Percentiles rank a stretch among this genome's conserved stretches.
Evolutionary conservation across 2,329 filamentous ascomycete species (phyloP).

Genomic region (Fusarium sp.): DNA sequence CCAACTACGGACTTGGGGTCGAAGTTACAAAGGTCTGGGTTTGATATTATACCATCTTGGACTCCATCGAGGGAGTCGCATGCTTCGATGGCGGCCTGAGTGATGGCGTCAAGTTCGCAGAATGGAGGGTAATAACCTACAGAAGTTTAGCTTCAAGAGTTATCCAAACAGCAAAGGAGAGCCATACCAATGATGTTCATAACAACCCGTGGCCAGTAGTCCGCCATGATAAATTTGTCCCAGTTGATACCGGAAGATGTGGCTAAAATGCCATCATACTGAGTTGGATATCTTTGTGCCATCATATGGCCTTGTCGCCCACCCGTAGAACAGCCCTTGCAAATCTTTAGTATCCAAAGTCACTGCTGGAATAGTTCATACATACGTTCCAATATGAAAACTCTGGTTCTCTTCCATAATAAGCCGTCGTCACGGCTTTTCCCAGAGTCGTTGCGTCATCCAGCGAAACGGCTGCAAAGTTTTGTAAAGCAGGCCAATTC

Average conservation of each 20-base stretch:
- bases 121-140: slow-evolving; percentile 50
- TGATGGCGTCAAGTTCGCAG: slow-evolving; percentile 55
- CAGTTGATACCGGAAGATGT: slow-evolving; percentile 61
- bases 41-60: slow-evolving; percentile 43
- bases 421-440: slow-evolving; percentile 59
- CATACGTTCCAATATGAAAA: slow-evolving; percentile 63
- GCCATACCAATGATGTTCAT: slow-evolving; percentile 35
- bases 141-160: fast-evolving
- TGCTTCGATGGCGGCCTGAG: slow-evolving; percentile 53
- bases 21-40: slow-evolving; percentile 38
- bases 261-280: slow-evolving; percentile 69
- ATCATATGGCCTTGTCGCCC: slow-evolving; percentile 69
- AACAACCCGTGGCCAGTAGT: slow-evolving; percentile 45
- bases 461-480: slow-evolving; percentile 48
- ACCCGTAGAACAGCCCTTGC: slow-evolving; percentile 64
- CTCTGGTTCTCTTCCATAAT: slow-evolving; percentile 55
- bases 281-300: slow-evolving; percentile 65
- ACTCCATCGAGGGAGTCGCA: slow-evolving; percentile 48
- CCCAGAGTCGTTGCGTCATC: slow-evolving; percentile 57
- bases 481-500: slow-evolving; percentile 46
- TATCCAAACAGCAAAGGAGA: fast-evolving
- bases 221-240: slow-evolving; percentile 45
- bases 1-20: slow-evolving; percentile 43
- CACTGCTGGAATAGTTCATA: neutral
- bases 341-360: neutral